Base-by-base conservation (phyloP, 2,329 filamentous ascomycete genomes). In the Exophiala alcalophila region DNA sequence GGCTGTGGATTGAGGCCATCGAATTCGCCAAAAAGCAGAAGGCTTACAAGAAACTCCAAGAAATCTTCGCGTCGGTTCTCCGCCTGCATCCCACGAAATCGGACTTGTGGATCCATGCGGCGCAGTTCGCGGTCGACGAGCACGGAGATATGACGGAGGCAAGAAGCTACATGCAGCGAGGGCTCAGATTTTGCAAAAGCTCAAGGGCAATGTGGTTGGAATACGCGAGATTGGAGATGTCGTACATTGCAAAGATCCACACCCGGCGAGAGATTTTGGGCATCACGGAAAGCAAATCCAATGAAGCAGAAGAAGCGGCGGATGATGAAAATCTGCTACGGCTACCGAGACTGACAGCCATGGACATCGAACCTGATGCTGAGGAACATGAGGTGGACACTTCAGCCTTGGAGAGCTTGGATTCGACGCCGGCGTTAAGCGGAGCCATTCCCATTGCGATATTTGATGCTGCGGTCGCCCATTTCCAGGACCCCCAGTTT, bases 381-480 rank as follows among this genome's bases (percentile, higher is more conserved):
- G 66, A 69, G 21, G 67, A 73, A n/a, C 71, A 70, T 52, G 68
- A 74, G 60, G 67, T 74, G 40, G 68, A 80, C 57, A 53, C 71
- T 50, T 64, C 70, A 54, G 72, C 73, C 40, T 69, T 94, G 51
- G 73, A 84, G 58, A 80, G 79, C 49, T 66, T 85, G 11, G 76
- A 77, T 25, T 70, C 74, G 44, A 91, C 89, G 33, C 89, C 91
- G 3, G 88, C 88, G 7, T 74, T 96, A 51, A 86, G 85, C 47
- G 92, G 92, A n/a, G 92, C 88, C 11, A 95, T 98, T 54, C 90
- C 92, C 2, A 77, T 89, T 42, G 89, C 91, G 26, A 86, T 98
- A 33, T 96, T 95, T 59, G 88, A 95, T 58, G 80, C 87, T 15
- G 83, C 89, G 4, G 81, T 81, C 68, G 87, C 84, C 62, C 83